phyloP scores from a whole-genome alignment of 768 basidiomycete species.

The Boletus bicolor region DNA sequence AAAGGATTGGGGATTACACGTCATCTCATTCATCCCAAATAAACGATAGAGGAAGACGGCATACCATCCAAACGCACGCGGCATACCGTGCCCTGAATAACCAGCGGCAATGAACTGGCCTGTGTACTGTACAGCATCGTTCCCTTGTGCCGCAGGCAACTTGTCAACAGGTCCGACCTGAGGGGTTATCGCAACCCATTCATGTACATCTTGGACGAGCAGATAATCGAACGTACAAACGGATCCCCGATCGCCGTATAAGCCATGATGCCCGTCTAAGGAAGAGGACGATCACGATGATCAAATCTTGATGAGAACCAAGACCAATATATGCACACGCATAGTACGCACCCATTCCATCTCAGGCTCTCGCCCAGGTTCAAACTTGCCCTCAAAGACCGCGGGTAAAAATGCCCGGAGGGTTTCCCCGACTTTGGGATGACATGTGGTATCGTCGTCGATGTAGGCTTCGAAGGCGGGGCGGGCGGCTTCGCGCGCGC shows the following conservation, averaged over 20 bases:
- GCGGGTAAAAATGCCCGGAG: conserved; percentile 60
- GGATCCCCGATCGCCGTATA: conserved; percentile 61
- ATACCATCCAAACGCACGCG: conserved; percentile 65
- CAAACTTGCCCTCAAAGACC: conserved; percentile 54
- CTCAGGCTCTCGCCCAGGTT: conserved; percentile 50
- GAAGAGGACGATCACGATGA: background rate
- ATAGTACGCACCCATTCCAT: conserved; percentile 71
- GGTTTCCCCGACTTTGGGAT: conserved; percentile 42
- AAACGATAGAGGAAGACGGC: background rate
- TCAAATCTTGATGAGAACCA: background rate
- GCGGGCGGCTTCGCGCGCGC: conserved; percentile 46
- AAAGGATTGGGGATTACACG: background rate
- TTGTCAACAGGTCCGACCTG: conserved; percentile 63
- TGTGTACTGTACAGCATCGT: conserved; percentile 29
- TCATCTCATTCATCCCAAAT: background rate
- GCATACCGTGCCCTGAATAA: conserved; percentile 79
- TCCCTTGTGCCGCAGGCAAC: conserved; percentile 10
- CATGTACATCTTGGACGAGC: background rate
- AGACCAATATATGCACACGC: background rate
- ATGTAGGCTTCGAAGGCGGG: conserved; percentile 49
- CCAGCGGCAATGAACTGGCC: conserved; percentile 75
- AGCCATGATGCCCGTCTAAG: conserved; percentile 81
- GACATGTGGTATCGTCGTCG: conserved; percentile 56
- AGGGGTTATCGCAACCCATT: background rate
- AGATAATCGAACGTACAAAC: conserved; percentile 45